These are phyloP conservation scores for Gossypium trilobum DNA, from an alignment of 441 rosid species.

Conservation along the genomic window DNA sequence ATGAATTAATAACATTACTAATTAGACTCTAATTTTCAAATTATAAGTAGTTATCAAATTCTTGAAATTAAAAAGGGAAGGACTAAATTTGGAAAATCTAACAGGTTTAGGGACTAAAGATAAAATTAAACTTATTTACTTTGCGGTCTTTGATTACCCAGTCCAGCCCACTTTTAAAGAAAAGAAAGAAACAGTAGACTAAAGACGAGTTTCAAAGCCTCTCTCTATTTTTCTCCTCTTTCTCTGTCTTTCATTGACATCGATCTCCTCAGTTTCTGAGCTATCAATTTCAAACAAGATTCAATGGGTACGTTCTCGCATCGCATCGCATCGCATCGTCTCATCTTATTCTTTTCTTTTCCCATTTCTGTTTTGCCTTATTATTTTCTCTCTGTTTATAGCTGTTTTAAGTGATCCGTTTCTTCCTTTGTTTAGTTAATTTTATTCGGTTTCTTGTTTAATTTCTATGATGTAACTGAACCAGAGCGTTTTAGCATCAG, in stretches of 20 bases:
- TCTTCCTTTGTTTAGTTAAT: conserved; percentile 11
- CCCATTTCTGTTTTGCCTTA: conserved; percentile 6
- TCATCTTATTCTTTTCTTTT: conserved; percentile 9
- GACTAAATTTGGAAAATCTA: neutral
- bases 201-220: conserved; percentile 10
- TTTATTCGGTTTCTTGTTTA: neutral
- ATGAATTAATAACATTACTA: too few relatives aligned
- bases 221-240: conserved; percentile 1
- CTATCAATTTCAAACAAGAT: conserved; percentile 12
- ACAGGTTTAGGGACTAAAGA: neutral
- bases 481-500: conserved; percentile 16
- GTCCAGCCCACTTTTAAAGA: conserved; percentile 28
- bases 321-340: conserved; percentile 6
- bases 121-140: neutral
- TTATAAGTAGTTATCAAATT: too few relatives aligned
- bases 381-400: neutral
- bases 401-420: conserved; percentile 22
- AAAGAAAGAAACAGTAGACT: conserved; percentile 7
- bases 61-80: neutral
- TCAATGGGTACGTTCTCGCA: conserved; percentile 30
- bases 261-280: conserved; percentile 13
- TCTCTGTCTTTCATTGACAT: neutral
- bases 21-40: too few relatives aligned
- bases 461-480: conserved; percentile 18
- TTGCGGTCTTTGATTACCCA: conserved; percentile 22